These are phyloP conservation scores for Triticum monococcum DNA, from an alignment of 176 grass and related monocot species.

Conservation along the genomic window DNA sequence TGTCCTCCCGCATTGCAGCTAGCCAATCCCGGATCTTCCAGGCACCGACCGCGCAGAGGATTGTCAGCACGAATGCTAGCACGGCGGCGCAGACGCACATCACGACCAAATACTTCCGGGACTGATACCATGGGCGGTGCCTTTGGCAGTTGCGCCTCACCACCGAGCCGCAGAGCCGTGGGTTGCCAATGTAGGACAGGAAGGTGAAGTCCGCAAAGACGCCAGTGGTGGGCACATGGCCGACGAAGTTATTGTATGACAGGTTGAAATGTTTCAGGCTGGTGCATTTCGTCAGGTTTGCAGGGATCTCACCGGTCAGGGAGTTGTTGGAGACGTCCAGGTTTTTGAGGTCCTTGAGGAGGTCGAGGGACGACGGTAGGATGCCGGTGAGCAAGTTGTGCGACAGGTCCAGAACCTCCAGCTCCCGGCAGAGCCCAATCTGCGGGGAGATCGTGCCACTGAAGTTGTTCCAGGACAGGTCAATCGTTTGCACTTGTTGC, in stretches of 20 bases:
- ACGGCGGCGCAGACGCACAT: conserved; percentile 33
- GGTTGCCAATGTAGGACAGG: conserved; percentile 69
- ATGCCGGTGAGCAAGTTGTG: conserved; percentile 61
- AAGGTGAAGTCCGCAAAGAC: conserved; percentile 49
- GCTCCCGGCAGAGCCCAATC: conserved; percentile 34
- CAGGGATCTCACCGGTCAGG: conserved; percentile 62
- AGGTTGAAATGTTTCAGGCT: conserved; percentile 61
- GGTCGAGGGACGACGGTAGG: conserved; percentile 33
- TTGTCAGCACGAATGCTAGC: conserved; percentile 49
- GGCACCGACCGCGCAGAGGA: conserved; percentile 42
- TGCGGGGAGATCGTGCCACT: conserved; percentile 32
- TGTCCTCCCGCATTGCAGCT: conserved; percentile 19
- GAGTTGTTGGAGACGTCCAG: conserved; percentile 74
- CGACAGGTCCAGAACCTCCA: conserved; percentile 58
- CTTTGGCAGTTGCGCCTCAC: conserved; percentile 20
- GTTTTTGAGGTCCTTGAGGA: conserved; percentile 40
- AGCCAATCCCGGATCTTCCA: conserved; percentile 45
- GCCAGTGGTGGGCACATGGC: conserved; percentile 46
- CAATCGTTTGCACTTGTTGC: conserved; percentile 48
- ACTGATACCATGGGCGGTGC: conserved; percentile 33
- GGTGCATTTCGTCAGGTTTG: conserved; percentile 46
- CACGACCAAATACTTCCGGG: conserved; percentile 49
- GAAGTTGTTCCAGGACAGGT: conserved; percentile 82
- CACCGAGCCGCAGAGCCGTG: conserved; percentile 46
- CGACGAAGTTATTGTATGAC: conserved; percentile 75